Base-by-base conservation (phyloP, 148 eudicot species). In the Camellia sinensis region DNA sequence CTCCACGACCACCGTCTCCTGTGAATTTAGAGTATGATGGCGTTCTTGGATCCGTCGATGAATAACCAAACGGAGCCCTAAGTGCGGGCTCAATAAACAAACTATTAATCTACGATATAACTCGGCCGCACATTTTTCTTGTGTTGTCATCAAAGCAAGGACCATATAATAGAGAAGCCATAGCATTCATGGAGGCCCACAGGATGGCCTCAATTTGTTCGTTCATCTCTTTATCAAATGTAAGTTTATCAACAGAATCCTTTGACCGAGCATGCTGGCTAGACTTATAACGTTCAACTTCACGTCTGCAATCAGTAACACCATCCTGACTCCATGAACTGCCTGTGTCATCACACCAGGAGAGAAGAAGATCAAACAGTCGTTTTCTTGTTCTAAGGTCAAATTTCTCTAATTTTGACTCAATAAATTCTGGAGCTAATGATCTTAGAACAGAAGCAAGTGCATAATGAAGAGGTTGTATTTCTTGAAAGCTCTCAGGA, bases 91-190 rank as follows among this genome's bases (percentile, higher is more conserved):
- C 99, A 83, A 90, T 91, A 86, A 96, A 93, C 77, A 96, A 88
- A 89, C 97, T 92, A 77, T 96, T 96, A 71, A 96, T 96, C 99
- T 98, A 96, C 22, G 90, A 91, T 85, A 96, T 94, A 57, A 96
- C 98, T 56, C 94, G 86, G 69, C 98, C 99, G 84, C 98, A 88
- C 99, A 96, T 96, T 89, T 94, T 96, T 85, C 98, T 92, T 70
- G 98, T 98, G 83, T 90, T 96, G 88, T 96, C 99, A 78, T 96
- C 99, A 85, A 96, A 94, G 86, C 99, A 96, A 82, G 99, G 99
- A 74, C 99, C 99, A 85, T 96, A 94, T 53, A 96, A 84, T 50
- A 96, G 86, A 10, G 99, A 92, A 59, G 99, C 98, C 98, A 96
- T 90, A 72, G 97, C 99, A 85, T 96, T 92, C 93, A 96, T 87